These are phyloP conservation scores for Akebia trifoliata DNA, from an alignment of 164 flowering plant species.

Conservation along the genomic window DNA sequence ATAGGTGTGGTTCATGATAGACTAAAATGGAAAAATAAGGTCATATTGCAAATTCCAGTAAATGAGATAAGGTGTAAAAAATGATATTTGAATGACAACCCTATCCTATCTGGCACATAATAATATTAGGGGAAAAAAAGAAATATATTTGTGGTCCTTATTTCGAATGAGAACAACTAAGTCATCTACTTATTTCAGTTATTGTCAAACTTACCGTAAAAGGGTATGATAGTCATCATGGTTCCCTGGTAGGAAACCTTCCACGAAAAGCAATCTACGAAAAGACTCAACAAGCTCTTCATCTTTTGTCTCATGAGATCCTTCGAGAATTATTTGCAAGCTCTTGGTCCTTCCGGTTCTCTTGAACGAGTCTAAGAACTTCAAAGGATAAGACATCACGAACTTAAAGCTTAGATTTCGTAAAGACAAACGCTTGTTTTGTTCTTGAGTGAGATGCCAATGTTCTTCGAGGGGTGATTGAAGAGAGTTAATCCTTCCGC, in stretches of 20 bases:
- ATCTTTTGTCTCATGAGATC: constrained; percentile 41
- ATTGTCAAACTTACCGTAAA: constrained; percentile 34
- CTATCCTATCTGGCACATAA: too few relatives aligned
- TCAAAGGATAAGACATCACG: constrained; percentile 6
- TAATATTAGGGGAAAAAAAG: too few relatives aligned
- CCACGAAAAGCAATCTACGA: constrained; percentile 36
- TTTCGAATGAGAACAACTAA: neutral
- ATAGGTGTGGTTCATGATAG: too few relatives aligned
- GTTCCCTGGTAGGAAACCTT: constrained; percentile 31
- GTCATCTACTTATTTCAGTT: neutral
- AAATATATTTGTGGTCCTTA: too few relatives aligned
- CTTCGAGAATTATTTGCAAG: constrained; percentile 30
- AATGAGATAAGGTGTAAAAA: too few relatives aligned
- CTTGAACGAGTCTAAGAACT: constrained; percentile 18
- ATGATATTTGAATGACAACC: too few relatives aligned
- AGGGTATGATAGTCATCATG: constrained; percentile 62
- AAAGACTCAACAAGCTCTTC: constrained; percentile 44
- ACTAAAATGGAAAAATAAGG: too few relatives aligned
- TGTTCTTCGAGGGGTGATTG: constrained; percentile 18
- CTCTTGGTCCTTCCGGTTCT: constrained; percentile 29
- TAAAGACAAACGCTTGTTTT: constrained; percentile 10
- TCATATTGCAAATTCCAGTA: too few relatives aligned
- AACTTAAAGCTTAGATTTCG: constrained; percentile 15
- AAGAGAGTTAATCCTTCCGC: constrained; percentile 1
- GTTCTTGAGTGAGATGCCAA: constrained; percentile 11